Evolutionary conservation across 2,329 filamentous ascomycete genomes (phyloP).

Genomic region (Pseudocercospora cruenta): DNA sequence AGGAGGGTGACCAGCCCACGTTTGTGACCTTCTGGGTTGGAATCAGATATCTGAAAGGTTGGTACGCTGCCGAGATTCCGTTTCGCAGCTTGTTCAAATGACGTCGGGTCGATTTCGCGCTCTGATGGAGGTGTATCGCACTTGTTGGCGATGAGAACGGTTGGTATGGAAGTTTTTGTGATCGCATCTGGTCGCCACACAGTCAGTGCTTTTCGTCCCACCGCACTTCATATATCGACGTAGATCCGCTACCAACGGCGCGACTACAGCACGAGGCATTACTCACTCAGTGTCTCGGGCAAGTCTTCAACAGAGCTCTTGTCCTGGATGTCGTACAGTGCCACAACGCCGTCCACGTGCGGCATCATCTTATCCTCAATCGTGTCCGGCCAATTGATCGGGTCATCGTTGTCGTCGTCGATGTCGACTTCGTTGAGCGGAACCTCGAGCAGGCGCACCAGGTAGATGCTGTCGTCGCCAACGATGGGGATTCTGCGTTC

Average conservation of each 20-base stretch:
- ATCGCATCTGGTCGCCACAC: slow-evolving; percentile 64
- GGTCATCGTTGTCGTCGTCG: slow-evolving; percentile 53
- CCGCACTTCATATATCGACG: background rate
- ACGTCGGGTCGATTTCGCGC: slow-evolving; percentile 71
- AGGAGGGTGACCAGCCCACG: slow-evolving; percentile 77
- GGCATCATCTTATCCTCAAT: slow-evolving; percentile 70
- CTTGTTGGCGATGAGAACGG: slow-evolving; percentile 84
- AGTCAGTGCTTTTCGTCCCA: slow-evolving; percentile 9
- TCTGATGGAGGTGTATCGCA: slow-evolving; percentile 75
- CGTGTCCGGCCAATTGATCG: slow-evolving; percentile 61
- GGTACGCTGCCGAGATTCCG: slow-evolving; percentile 66
- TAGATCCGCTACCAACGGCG: background rate
- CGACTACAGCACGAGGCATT: slow-evolving; percentile 4
- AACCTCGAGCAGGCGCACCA: slow-evolving; percentile 63
- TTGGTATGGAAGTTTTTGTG: slow-evolving; percentile 72
- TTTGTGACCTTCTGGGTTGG: slow-evolving; percentile 71
- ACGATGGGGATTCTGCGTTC: slow-evolving; percentile 60
- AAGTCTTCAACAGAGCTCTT: slow-evolving; percentile 74
- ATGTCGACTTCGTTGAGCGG: slow-evolving; percentile 56
- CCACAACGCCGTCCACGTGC: slow-evolving; percentile 77
- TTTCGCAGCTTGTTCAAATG: slow-evolving; percentile 66
- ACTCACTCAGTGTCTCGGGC: slow-evolving; percentile 77
- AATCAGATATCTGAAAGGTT: slow-evolving; percentile 72
- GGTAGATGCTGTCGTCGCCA: slow-evolving; percentile 54
- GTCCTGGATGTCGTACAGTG: slow-evolving; percentile 86